Percentiles rank a stretch among this genome's conserved stretches.
These are phyloP conservation scores for Flaveria sonorensis DNA, from an alignment of 129 eudicot genomes.

Conservation along the genomic window DNA sequence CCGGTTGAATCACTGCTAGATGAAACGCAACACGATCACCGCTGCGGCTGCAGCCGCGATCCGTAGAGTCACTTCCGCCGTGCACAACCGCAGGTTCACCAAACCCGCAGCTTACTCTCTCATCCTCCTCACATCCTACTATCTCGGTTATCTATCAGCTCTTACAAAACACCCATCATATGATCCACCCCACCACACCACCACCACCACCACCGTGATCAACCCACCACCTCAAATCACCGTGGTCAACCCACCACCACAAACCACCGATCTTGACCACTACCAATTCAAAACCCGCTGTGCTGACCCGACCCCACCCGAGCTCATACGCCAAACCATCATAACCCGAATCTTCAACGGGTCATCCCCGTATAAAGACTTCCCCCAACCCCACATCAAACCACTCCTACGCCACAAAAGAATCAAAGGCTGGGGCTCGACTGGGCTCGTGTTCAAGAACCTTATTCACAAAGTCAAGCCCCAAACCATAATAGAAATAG, in stretches of 20 bases:
- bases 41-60: slow-evolving; percentile 5
- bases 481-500: slow-evolving; percentile 64
- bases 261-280: slow-evolving; percentile 40
- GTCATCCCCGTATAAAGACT: slow-evolving; percentile 57
- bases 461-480: slow-evolving; percentile 55
- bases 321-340: slow-evolving; percentile 47
- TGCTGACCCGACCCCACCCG: slow-evolving; percentile 34
- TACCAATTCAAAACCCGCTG: slow-evolving; percentile 48
- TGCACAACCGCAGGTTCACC: slow-evolving; percentile 28
- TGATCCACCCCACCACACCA: background rate
- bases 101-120: slow-evolving; percentile 37
- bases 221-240: slow-evolving; percentile 21
- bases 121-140: slow-evolving; percentile 45
- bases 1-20: background rate
- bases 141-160: slow-evolving; percentile 55
- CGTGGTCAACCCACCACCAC: slow-evolving; percentile 18
- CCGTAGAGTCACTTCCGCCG: background rate
- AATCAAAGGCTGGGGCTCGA: slow-evolving; percentile 79
- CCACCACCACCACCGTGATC: slow-evolving; percentile 6
- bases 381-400: slow-evolving; percentile 64
- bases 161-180: slow-evolving; percentile 26
- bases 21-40: slow-evolving; percentile 23
- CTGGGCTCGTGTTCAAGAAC: slow-evolving; percentile 67
- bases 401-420: slow-evolving; percentile 40
- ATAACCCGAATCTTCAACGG: slow-evolving; percentile 56